phyloP scores from a whole-genome alignment of 768 basidiomycete genomes.

The Lactifluus piperatus region DNA sequence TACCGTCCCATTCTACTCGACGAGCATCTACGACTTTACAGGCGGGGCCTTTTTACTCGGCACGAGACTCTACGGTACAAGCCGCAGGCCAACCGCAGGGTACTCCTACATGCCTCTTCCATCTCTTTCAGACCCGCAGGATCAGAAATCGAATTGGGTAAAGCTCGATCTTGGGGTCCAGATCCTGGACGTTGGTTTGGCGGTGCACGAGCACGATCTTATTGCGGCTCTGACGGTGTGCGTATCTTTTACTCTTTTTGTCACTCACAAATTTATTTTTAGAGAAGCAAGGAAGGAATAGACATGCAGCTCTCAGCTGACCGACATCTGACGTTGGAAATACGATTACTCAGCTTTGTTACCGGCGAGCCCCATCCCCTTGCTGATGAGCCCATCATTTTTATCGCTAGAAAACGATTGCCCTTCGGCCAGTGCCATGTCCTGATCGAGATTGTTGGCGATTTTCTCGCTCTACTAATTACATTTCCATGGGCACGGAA shows the following conservation, averaged over 20 bases:
- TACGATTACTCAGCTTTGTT: conserved; percentile 14
- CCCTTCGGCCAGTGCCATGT: conserved; percentile 8
- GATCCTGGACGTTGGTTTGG: conserved; percentile 16
- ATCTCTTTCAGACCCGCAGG: not conserved
- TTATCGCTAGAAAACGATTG: conserved; percentile 3
- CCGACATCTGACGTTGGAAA: conserved; percentile 6
- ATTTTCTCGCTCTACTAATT: conserved; percentile 12
- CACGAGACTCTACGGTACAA: not conserved
- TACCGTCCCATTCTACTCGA: conserved; percentile 12
- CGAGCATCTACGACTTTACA: conserved; percentile 20
- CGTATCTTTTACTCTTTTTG: not conserved
- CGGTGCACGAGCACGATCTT: conserved; percentile 17
- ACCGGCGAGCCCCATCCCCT: conserved; percentile 14
- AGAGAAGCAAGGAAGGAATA: not conserved
- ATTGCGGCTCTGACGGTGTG: conserved; percentile 15
- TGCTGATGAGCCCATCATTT: conserved; percentile 10
- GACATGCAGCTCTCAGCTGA: not conserved
- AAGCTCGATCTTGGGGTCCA: not conserved
- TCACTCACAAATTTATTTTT: not conserved
- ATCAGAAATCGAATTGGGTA: not conserved
- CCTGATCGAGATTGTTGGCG: conserved; percentile 18
- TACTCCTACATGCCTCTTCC: conserved; percentile 13
- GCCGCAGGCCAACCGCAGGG: conserved; percentile 2
- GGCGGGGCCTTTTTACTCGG: conserved; percentile 19
- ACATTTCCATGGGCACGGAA: conserved; percentile 9